Evolutionary conservation across 495 filamentous ascomycete genomes (phyloP).

Genomic region (Choiromyces venosus): DNA sequence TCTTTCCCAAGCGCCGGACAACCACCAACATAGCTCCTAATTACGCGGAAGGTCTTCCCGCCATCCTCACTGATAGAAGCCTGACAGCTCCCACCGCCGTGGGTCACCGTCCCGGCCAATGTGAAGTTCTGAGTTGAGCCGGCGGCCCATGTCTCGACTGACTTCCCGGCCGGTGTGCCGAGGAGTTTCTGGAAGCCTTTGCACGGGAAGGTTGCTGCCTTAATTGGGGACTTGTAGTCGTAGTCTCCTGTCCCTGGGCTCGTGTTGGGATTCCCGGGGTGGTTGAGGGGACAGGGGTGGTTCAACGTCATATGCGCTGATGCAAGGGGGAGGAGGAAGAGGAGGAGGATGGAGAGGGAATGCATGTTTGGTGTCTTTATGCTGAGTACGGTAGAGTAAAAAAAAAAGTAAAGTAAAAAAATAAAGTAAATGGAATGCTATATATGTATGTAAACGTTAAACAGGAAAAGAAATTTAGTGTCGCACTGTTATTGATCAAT

Average conservation of each 20-base stretch:
- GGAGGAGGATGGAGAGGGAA: constrained; percentile 40
- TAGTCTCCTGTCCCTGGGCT: constrained; percentile 51
- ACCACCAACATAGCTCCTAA: constrained; percentile 59
- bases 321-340: constrained; percentile 43
- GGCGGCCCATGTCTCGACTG: constrained; percentile 52
- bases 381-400: neutral
- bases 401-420: neutral
- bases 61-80: constrained; percentile 58
- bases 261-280: constrained; percentile 51
- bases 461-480: neutral
- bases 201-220: constrained; percentile 57
- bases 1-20: constrained; percentile 50
- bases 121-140: constrained; percentile 56
- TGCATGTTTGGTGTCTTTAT: constrained; percentile 37
- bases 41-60: constrained; percentile 57
- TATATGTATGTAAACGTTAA: neutral
- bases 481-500: neutral
- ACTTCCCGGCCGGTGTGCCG: constrained; percentile 46
- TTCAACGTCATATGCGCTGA: constrained; percentile 58
- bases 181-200: constrained; percentile 60
- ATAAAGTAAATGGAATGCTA: neutral
- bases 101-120: constrained; percentile 53
- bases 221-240: constrained; percentile 51
- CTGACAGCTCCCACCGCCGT: constrained; percentile 64
- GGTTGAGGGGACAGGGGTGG: constrained; percentile 53